A percentile compares a stretch with the other conserved stretches of the same genome.
Conservation (phyloP, 768 basidiomycete species). For the Chalciporus sphaerocephalus region DNA sequence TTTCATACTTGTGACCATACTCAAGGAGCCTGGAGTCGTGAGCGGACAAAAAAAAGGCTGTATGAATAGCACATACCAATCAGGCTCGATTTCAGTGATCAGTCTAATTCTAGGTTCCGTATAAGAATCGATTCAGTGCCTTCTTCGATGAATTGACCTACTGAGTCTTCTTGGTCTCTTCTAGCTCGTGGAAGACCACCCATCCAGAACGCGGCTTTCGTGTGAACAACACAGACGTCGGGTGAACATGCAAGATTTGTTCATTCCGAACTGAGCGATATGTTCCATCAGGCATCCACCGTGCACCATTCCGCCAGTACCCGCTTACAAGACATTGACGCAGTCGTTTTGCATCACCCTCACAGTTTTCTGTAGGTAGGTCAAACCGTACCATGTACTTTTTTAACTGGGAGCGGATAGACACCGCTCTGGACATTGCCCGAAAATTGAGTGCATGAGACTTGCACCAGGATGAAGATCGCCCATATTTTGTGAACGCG, state of each 20-base stretch:
- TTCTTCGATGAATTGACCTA: conserved; percentile 34
- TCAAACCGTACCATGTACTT: conserved; percentile 93
- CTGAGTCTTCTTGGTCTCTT: conserved; percentile 95
- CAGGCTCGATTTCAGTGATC: conserved; percentile 90
- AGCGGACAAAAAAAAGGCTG: not conserved
- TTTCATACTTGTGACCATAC: conserved; percentile 46
- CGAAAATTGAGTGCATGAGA: conserved; percentile 89
- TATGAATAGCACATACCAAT: conserved; percentile 58
- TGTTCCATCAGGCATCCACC: conserved; percentile 89
- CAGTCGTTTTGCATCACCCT: conserved; percentile 80
- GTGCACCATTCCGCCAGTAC: conserved; percentile 91
- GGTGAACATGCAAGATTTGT: conserved; percentile 81
- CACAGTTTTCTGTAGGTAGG: conserved; percentile 77
- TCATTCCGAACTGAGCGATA: conserved; percentile 86
- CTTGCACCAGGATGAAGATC: conserved; percentile 90
- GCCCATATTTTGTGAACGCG: conserved; percentile 79
- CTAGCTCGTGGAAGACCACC: conserved; percentile 94
- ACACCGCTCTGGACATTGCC: conserved; percentile 88
- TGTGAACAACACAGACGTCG: conserved; percentile 91
- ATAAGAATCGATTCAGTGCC: conserved; percentile 8
- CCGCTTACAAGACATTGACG: conserved; percentile 88
- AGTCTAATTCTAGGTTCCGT: conserved; percentile 68
- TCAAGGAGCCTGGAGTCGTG: conserved; percentile 40
- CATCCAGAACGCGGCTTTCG: conserved; percentile 86
- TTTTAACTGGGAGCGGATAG: conserved; percentile 90